Evolutionary conservation across 2,329 filamentous ascomycete genomes (phyloP).

Genomic region (Trichophyton rubrum): DNA sequence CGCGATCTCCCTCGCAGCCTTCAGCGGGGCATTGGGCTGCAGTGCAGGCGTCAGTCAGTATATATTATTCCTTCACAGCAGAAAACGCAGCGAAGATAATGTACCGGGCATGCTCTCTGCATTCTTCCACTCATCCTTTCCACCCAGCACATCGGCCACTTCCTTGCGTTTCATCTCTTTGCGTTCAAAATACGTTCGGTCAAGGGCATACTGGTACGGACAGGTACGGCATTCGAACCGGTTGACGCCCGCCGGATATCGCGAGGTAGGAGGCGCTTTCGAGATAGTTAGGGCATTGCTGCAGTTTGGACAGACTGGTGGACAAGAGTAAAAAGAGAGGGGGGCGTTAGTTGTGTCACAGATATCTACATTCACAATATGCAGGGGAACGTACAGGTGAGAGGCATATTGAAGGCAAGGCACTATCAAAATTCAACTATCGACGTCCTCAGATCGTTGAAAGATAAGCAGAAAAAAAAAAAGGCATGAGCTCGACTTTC

Average conservation of each 20-base stretch:
- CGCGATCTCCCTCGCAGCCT: slow-evolving; percentile 67
- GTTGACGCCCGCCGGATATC: slow-evolving; percentile 44
- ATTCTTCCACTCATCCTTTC: slow-evolving; percentile 78
- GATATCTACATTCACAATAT: neutral
- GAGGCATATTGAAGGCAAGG: slow-evolving; percentile 20
- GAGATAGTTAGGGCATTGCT: slow-evolving; percentile 39
- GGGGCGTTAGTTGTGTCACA: too few species aligned
- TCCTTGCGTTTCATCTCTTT: slow-evolving; percentile 71
- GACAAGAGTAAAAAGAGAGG: neutral
- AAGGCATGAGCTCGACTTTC: neutral
- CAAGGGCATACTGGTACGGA: slow-evolving; percentile 78
- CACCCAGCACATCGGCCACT: slow-evolving; percentile 80
- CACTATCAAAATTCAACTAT: neutral
- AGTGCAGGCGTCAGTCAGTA: neutral
- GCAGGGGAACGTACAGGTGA: slow-evolving; percentile 24
- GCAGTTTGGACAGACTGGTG: slow-evolving; percentile 38
- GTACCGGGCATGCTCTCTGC: slow-evolving; percentile 63
- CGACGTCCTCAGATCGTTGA: neutral
- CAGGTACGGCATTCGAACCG: slow-evolving; percentile 92
- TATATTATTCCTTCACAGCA: too few species aligned
- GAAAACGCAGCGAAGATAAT: slow-evolving; percentile 10
- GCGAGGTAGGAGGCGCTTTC: slow-evolving; percentile 26
- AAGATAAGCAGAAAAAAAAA: neutral
- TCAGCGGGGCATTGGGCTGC: slow-evolving; percentile 70
- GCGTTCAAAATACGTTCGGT: slow-evolving; percentile 68